Evolutionary conservation across 1,284 basidiomycete species (phyloP).

Genomic region (Boletellus deceptivus): DNA sequence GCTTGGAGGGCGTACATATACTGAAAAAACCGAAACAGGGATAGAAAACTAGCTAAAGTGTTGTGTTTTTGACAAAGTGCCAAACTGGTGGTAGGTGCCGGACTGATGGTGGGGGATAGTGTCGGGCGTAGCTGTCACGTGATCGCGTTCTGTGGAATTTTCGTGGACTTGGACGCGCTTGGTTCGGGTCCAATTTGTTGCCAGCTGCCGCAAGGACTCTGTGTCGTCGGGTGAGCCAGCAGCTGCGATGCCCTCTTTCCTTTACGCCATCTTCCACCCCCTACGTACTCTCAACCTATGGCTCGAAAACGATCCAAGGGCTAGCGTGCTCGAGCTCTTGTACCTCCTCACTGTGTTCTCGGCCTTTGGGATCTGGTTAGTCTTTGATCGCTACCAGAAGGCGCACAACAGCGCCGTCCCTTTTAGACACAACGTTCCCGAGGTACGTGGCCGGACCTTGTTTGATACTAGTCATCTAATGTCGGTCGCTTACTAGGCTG

Average conservation of each 20-base stretch:
- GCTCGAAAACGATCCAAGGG: slow-evolving; percentile 44
- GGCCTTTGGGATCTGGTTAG: slow-evolving; percentile 72
- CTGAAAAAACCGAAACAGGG: too few species aligned
- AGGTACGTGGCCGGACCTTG: slow-evolving; percentile 41
- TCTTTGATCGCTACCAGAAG: slow-evolving; percentile 69
- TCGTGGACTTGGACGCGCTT: slow-evolving; percentile 1
- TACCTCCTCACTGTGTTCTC: slow-evolving; percentile 64
- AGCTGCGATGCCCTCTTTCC: slow-evolving; percentile 35
- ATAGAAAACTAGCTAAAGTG: too few species aligned
- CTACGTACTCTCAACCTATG: slow-evolving; percentile 46
- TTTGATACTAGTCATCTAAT: slow-evolving; percentile 11
- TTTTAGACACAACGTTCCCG: slow-evolving; percentile 58
- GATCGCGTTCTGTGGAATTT: slow-evolving; percentile 13
- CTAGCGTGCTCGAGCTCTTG: slow-evolving; percentile 50
- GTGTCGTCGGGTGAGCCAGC: slow-evolving; percentile 1
- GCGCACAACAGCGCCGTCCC: slow-evolving; percentile 67
- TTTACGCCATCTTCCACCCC: slow-evolving; percentile 52
- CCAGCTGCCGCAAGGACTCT: slow-evolving; percentile 2
- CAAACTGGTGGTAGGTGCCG: too few species aligned
- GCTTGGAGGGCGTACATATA: too few species aligned
- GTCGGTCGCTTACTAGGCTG: slow-evolving; percentile 33
- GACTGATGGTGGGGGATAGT: too few species aligned
- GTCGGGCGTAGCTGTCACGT: slow-evolving; percentile 16
- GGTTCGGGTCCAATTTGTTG: slow-evolving; percentile 8
- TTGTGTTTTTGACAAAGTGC: too few species aligned